These are phyloP conservation scores for Scheffersomyces cryptocercus DNA, from an alignment of 1,139 yeast species.

Conservation along the genomic window DNA sequence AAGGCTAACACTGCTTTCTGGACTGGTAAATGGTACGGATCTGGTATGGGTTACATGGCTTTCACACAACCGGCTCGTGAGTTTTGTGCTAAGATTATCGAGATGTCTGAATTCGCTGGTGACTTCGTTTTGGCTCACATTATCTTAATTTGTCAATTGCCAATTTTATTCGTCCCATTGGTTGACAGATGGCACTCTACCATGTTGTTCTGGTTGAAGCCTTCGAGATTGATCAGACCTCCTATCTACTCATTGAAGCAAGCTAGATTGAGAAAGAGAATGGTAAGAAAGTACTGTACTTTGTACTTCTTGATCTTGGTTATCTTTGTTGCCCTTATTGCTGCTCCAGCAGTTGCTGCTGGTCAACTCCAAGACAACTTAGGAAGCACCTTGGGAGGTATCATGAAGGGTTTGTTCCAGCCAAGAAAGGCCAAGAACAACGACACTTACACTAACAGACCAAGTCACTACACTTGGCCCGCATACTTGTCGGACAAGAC, in stretches of 20 bases:
- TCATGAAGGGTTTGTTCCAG: slow-evolving; percentile 73
- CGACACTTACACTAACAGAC: slow-evolving; percentile 70
- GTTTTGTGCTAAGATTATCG: slow-evolving; percentile 90
- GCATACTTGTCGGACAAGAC: slow-evolving; percentile 58
- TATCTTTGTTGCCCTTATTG: slow-evolving; percentile 73
- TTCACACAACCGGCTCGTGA: slow-evolving; percentile 97
- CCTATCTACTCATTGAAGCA: slow-evolving; percentile 98
- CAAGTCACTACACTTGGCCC: slow-evolving; percentile 47
- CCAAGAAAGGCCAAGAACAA: slow-evolving; percentile 81
- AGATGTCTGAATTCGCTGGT: slow-evolving; percentile 94
- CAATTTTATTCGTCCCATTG: slow-evolving; percentile 80
- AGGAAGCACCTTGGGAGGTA: slow-evolving; percentile 30
- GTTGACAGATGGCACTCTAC: slow-evolving; percentile 98
- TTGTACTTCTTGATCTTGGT: slow-evolving; percentile 73
- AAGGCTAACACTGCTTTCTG: slow-evolving; percentile 98
- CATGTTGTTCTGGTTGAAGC: slow-evolving; percentile 98
- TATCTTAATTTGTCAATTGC: slow-evolving; percentile 85
- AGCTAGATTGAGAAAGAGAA: slow-evolving; percentile 95
- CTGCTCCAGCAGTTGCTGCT: slow-evolving; percentile 89
- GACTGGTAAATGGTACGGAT: slow-evolving; percentile 99
- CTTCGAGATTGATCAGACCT: slow-evolving; percentile 97
- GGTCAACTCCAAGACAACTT: slow-evolving; percentile 32
- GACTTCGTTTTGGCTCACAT: slow-evolving; percentile 93
- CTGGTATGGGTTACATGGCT: slow-evolving; percentile 94
- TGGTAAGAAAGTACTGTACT: slow-evolving; percentile 92